Percentiles rank a stretch among this genome's conserved stretches.
These are phyloP conservation scores for Neonectria sp. DNA, from an alignment of 2,329 filamentous ascomycete genomes.

Conservation along the genomic window DNA sequence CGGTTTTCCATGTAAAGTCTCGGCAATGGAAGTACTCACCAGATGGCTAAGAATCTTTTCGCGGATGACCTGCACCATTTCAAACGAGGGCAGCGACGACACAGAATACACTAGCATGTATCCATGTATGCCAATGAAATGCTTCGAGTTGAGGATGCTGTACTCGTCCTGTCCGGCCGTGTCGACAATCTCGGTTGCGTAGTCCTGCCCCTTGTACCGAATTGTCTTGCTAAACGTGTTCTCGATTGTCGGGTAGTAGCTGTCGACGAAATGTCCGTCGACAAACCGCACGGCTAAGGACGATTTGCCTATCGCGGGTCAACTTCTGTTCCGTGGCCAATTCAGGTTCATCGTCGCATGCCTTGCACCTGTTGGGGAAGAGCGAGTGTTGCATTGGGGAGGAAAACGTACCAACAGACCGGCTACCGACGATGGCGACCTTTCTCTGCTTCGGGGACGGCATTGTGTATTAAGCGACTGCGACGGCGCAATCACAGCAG, in stretches of 20 bases:
- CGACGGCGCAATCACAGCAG: conserved; percentile 6
- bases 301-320: conserved; percentile 81
- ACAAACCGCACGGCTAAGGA: conserved; percentile 97
- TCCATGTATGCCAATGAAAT: conserved; percentile 98
- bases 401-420: conserved; percentile 77
- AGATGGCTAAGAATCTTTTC: conserved; percentile 98
- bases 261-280: conserved; percentile 98
- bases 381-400: not conserved
- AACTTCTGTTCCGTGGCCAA: conserved; percentile 19
- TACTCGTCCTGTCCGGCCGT: conserved; percentile 99
- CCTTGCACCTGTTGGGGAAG: not conserved
- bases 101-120: conserved; percentile 99
- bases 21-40: conserved; percentile 61
- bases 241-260: conserved; percentile 99
- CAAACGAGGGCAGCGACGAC: conserved; percentile 91
- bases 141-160: conserved; percentile 97
- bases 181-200: conserved; percentile 96
- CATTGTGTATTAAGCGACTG: conserved; percentile 31
- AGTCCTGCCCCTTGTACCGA: conserved; percentile 93
- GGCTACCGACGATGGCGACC: conserved; percentile 95
- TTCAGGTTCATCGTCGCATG: conserved; percentile 14
- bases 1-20: not conserved
- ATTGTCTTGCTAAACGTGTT: conserved; percentile 99
- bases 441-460: conserved; percentile 86
- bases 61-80: conserved; percentile 96